These are phyloP conservation scores for Trichoderma virens DNA, from an alignment of 495 filamentous ascomycete species.

Conservation along the genomic window DNA sequence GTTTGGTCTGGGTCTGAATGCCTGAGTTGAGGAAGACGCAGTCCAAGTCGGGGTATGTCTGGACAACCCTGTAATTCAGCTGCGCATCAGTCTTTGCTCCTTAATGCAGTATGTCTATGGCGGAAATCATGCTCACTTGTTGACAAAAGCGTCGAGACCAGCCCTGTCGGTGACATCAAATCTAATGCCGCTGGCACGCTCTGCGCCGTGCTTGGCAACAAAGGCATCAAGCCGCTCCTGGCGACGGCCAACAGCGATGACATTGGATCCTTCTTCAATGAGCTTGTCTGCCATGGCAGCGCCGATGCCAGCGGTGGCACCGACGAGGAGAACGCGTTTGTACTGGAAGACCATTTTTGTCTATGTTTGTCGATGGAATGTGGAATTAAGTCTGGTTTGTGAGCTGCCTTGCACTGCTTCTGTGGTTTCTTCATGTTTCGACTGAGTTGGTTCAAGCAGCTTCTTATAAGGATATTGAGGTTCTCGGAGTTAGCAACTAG, in stretches of 20 bases:
- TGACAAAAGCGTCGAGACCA: slow-evolving; percentile 48
- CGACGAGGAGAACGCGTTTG: slow-evolving; percentile 62
- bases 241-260: slow-evolving; percentile 58
- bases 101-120: background rate
- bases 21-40: slow-evolving; percentile 46
- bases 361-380: background rate
- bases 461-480: background rate
- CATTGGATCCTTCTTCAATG: slow-evolving; percentile 49
- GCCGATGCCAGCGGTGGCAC: slow-evolving; percentile 68
- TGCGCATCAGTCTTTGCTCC: background rate
- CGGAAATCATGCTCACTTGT: slow-evolving; percentile 27
- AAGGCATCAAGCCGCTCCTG: slow-evolving; percentile 58
- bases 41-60: slow-evolving; percentile 48
- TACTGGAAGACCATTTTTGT: slow-evolving; percentile 57
- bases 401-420: background rate
- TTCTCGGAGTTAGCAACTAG: background rate
- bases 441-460: too few relatives aligned
- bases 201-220: slow-evolving; percentile 48
- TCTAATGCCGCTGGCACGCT: slow-evolving; percentile 41
- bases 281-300: slow-evolving; percentile 55
- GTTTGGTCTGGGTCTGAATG: slow-evolving; percentile 49
- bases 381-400: background rate
- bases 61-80: slow-evolving; percentile 36
- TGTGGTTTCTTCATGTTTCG: background rate
- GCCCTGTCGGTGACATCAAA: slow-evolving; percentile 61